Base-by-base conservation (phyloP, 179 eudicot genomes). In the Nepenthes alata region DNA sequence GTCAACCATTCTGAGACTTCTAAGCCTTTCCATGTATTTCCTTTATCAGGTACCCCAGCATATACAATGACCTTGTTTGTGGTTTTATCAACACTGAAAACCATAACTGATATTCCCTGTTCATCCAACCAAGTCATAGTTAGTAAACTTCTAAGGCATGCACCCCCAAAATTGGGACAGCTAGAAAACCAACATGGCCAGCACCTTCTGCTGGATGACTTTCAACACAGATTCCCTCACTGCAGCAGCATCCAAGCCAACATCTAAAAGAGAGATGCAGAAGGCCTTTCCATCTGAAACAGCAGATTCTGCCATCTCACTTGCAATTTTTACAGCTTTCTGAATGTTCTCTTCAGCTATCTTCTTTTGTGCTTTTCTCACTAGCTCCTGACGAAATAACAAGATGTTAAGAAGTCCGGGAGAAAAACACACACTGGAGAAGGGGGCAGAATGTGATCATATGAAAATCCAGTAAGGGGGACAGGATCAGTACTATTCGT, bases 1-100 rank as follows among this genome's bases (percentile, higher is more conserved):
- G 65, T 65, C 72, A 93, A 57, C 98, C 98, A 93, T 47, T 93
- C 95, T 9, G 77, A 76, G 36, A 87, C 95, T 54, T 84, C 84
- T 44, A 90, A 62, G 38, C 88, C 84, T 67, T 87, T 87, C 87
- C 91, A 83, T 35, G 71, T 79, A 56, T 80, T 84, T 53, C 71
- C 81, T 63, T 80, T 78, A 59, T 79, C 86, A 0, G 99, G 99
- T 0, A 94, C 97, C 55, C 96, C 97, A 52, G 96, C 99, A 67
- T 86, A 90, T 12, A 94, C 97, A 57, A 90, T 67, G 37, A 85
- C 95, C 87, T 87, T 94, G 58, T 85, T 87, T 47, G 77, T 70
- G 15, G 73, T 70, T 61, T 80, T 86, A 74, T 94, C 99, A 45
- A 72, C 83, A 74, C 96, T 90, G 59, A 94, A 66, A 51, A 85